Evolutionary conservation across 768 basidiomycete genomes (phyloP), one percentile per base, ranked within the genome.

Genomic region (Suillus hirtellus): DNA sequence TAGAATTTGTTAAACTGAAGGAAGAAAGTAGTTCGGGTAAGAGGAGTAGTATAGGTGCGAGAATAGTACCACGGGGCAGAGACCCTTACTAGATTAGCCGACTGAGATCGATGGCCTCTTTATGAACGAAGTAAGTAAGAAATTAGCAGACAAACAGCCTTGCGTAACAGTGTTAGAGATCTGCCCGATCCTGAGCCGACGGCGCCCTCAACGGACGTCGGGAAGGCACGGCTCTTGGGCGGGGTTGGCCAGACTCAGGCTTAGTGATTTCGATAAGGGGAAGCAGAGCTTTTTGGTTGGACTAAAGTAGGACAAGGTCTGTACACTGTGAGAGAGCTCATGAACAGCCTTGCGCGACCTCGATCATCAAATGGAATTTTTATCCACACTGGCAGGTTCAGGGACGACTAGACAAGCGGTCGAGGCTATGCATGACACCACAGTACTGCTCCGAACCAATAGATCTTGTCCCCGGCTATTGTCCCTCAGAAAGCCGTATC

Each of bases 121-220:
- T 70, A 73, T 71, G 60, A 66, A 67, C 42, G 61, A 52, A 60
- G 60, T 40, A 52, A 27, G 43, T 46, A 67, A 71, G 69, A 66
- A 59, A 19, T 31, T 56, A 59, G 21, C 34, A 31, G 40, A 34
- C 34, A 58, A 58, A 58, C 56, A 58, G 56, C 60, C 60, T 61
- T 34, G 49, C 27, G 31, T 17, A 40, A 38, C 3, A 31, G 31
- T 58, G 55, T 40, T 40, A 63, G 61, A 68, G 72, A 70, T 53
- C 35, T 60, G 38, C 56, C 53, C 19, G 21, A 53, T 37, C 52
- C 19, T 59, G 35, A 50, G 27, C 31, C 37, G 56, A 61, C 54
- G 24, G 60, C 49, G 60, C 21, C 55, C 55, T 21, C 17, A 61
- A 12, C 60, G 47, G 50, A 42, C 54, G 52, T 40, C 37, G 50